Conservation (phyloP, 441 rosid genomes). For the Omphalea diandra region DNA sequence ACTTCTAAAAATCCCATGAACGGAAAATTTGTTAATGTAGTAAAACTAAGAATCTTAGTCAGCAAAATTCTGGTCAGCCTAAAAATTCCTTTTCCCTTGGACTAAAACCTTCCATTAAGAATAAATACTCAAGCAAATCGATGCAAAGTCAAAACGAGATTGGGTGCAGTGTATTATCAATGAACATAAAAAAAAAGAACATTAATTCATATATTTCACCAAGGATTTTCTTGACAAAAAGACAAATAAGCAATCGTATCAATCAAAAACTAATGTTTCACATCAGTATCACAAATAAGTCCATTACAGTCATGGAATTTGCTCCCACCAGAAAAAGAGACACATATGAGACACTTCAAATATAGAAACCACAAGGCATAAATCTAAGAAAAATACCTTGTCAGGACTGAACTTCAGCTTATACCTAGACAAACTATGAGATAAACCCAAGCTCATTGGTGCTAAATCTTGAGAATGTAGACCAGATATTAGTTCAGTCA, state of each 20-base stretch:
- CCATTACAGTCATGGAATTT: neutral
- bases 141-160: neutral
- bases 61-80: neutral
- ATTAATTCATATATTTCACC: neutral
- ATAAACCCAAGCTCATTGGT: slow-evolving; percentile 95
- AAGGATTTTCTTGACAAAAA: neutral
- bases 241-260: too few relatives aligned
- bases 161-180: neutral
- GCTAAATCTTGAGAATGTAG: slow-evolving; percentile 78
- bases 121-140: neutral
- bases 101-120: neutral
- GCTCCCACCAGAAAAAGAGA: neutral
- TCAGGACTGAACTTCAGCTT: slow-evolving; percentile 91
- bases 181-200: neutral
- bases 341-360: neutral
- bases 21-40: neutral
- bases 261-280: neutral
- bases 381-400: slow-evolving; percentile 47
- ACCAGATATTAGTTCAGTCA: slow-evolving; percentile 86
- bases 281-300: neutral
- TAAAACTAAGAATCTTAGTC: neutral
- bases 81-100: too few relatives aligned
- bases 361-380: neutral
- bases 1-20: neutral
- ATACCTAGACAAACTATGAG: slow-evolving; percentile 85